Conservation (phyloP, 2,329 filamentous ascomycete species). For the Chaetomiaceae sp. region DNA sequence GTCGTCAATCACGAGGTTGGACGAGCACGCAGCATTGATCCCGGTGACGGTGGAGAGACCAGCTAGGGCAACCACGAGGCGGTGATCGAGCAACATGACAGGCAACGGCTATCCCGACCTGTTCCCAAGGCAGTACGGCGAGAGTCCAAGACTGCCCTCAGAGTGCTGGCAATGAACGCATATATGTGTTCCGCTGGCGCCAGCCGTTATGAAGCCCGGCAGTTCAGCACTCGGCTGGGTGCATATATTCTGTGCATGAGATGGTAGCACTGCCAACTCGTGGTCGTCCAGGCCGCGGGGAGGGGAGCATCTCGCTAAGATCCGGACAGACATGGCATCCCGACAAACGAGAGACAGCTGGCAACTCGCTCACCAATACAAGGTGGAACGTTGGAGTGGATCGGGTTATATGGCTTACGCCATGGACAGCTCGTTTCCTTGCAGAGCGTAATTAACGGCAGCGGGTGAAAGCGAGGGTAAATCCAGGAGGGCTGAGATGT, state of each 20-base stretch:
- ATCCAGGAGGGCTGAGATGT: conserved; percentile 15
- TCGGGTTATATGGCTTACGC: conserved; percentile 25
- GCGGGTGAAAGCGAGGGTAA: conserved; percentile 27
- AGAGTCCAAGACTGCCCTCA: background rate
- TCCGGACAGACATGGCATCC: background rate
- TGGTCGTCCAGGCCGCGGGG: background rate
- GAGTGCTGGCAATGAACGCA: background rate
- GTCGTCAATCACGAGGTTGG: conserved; percentile 29
- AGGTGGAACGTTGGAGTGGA: conserved; percentile 18
- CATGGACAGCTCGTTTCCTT: conserved; percentile 9
- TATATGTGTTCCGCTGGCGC: background rate
- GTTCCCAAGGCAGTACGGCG: background rate
- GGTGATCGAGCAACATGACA: conserved; percentile 21
- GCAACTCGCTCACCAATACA: background rate
- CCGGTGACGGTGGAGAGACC: conserved; percentile 19
- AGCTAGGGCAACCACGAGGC: conserved; percentile 21
- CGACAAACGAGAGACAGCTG: background rate
- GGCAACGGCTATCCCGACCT: conserved; percentile 1
- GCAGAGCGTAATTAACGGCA: conserved; percentile 19
- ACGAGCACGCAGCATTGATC: conserved; percentile 26
- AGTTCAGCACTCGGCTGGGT: conserved; percentile 1
- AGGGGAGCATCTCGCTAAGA: too few relatives aligned
- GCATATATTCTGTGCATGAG: conserved; percentile 5
- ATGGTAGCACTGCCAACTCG: background rate
- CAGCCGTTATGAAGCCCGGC: background rate